Evolutionary conservation across 108 stramenopile species (phyloP).

Genomic region (Skeletonema grethae): DNA sequence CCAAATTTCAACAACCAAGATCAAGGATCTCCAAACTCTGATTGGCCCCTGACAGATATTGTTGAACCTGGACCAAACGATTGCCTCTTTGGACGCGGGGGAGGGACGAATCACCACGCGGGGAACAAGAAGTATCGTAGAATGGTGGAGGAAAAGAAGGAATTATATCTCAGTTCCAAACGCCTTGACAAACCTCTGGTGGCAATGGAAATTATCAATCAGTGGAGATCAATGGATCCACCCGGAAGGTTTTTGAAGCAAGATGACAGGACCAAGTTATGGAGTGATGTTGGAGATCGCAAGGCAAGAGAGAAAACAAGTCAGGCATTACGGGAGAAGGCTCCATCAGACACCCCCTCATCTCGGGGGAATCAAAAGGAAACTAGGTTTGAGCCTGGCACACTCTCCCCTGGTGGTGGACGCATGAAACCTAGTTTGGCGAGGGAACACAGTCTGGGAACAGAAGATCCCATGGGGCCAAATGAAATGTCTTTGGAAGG

Average conservation of each 20-base stretch:
- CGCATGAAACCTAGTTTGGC: constrained; percentile 47
- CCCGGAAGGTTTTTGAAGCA: constrained; percentile 86
- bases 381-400: constrained; percentile 64
- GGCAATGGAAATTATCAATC: constrained; percentile 76
- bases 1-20: constrained; percentile 2
- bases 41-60: not conserved
- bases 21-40: not conserved
- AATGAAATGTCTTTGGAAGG: constrained; percentile 65
- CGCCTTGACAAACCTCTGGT: constrained; percentile 85
- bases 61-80: constrained; percentile 75
- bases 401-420: constrained; percentile 30
- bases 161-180: constrained; percentile 74
- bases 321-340: constrained; percentile 88
- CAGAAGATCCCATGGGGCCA: constrained; percentile 55
- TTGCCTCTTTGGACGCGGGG: constrained; percentile 83
- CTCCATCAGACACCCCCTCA: constrained; percentile 45
- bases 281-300: constrained; percentile 87
- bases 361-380: constrained; percentile 25
- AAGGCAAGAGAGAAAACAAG: constrained; percentile 86
- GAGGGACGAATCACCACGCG: constrained; percentile 86
- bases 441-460: constrained; percentile 78
- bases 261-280: constrained; percentile 71
- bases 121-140: constrained; percentile 85
- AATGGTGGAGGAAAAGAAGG: constrained; percentile 82
- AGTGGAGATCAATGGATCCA: constrained; percentile 74